Percentiles rank a stretch among this genome's conserved stretches.
These are phyloP conservation scores for Pichia terricola DNA, from an alignment of 1,139 yeast genomes.

Conservation along the genomic window DNA sequence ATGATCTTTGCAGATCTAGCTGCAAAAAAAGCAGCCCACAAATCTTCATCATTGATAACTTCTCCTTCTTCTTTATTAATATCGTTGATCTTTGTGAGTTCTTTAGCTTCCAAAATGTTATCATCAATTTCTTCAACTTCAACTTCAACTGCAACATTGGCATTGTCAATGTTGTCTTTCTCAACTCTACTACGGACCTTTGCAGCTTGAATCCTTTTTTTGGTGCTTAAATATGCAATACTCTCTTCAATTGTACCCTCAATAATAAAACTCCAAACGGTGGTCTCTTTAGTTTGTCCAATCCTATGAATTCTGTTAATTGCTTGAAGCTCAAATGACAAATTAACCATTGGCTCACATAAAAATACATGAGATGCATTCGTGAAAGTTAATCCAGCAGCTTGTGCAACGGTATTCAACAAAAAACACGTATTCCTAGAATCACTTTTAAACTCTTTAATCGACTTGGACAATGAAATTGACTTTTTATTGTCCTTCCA, in stretches of 20 bases:
- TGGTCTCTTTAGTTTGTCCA: conserved; percentile 74
- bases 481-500: background rate
- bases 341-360: conserved; percentile 87
- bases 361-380: conserved; percentile 87
- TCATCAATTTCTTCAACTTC: conserved; percentile 24
- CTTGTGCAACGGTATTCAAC: conserved; percentile 75
- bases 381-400: conserved; percentile 81
- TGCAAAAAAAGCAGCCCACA: conserved; percentile 53
- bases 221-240: conserved; percentile 52
- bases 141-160: conserved; percentile 29
- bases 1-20: conserved; percentile 19
- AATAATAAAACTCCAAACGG: conserved; percentile 86
- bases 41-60: conserved; percentile 41
- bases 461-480: conserved; percentile 29
- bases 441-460: conserved; percentile 58
- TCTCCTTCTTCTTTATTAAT: conserved; percentile 47
- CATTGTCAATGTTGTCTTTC: conserved; percentile 24
- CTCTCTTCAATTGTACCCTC: conserved; percentile 85
- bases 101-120: conserved; percentile 30
- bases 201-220: conserved; percentile 36
- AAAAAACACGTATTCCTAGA: conserved; percentile 68
- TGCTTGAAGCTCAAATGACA: conserved; percentile 83
- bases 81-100: conserved; percentile 30
- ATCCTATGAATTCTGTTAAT: conserved; percentile 86
- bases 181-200: conserved; percentile 10